A percentile compares a stretch with the other conserved stretches of the same genome.
These are phyloP conservation scores for Camellia oleifera DNA, from an alignment of 179 eudicot species.

Conservation along the genomic window DNA sequence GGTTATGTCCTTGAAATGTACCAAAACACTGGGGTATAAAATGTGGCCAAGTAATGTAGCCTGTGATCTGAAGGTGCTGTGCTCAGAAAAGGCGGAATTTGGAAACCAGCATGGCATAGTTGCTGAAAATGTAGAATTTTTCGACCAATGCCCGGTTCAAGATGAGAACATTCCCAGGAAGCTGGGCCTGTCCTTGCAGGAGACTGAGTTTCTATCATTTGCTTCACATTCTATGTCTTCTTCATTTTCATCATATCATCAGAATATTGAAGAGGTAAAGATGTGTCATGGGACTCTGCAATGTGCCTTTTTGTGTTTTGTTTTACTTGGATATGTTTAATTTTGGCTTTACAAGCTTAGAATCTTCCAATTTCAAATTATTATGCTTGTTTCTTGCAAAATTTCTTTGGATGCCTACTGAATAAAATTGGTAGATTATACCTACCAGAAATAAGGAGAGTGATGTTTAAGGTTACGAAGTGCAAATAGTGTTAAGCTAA, in stretches of 20 bases:
- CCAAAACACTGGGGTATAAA: slow-evolving; percentile 15
- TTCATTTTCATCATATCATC: slow-evolving; percentile 11
- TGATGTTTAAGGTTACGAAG: too few relatives aligned
- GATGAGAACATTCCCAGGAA: slow-evolving; percentile 16
- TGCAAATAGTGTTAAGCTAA: too few relatives aligned
- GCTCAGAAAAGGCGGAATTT: slow-evolving; percentile 15
- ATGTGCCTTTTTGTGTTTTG: not conserved
- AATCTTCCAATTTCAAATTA: not conserved
- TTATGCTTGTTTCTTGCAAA: not conserved
- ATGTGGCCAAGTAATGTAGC: slow-evolving; percentile 17
- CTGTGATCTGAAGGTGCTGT: slow-evolving; percentile 24
- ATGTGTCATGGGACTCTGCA: not conserved
- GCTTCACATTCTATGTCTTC: slow-evolving; percentile 13
- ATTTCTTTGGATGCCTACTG: not conserved
- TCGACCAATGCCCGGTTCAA: slow-evolving; percentile 33
- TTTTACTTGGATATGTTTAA: too few relatives aligned
- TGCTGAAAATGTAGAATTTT: slow-evolving; percentile 14
- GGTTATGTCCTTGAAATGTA: slow-evolving; percentile 28
- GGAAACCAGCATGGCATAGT: slow-evolving; percentile 11
- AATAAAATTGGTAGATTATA: not conserved
- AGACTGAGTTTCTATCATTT: slow-evolving; percentile 10
- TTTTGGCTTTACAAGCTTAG: not conserved
- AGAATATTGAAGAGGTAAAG: slow-evolving; percentile 21
- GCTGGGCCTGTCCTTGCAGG: not conserved
- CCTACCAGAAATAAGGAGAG: not conserved